Evolutionary conservation across 2,329 filamentous ascomycete species (phyloP), one percentile per base, ranked within the genome.

Genomic region (Passalora sequoiae): DNA sequence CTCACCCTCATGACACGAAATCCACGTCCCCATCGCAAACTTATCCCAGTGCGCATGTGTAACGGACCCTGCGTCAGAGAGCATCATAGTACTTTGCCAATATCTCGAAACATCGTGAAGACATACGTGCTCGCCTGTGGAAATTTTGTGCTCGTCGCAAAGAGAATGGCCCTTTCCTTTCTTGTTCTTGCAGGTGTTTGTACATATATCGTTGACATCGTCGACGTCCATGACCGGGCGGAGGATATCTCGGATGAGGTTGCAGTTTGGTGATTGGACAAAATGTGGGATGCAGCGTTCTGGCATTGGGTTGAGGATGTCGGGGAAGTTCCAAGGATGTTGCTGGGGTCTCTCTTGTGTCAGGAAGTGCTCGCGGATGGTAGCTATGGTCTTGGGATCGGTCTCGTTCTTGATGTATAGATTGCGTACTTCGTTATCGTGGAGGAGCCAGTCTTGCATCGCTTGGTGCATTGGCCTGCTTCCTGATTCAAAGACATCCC

Each of bases 1-100:
- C 22, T 54, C 46, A 15, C 53, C 53, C 39, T 56, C 45, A 17
- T 48, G 32, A 41, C 49, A 52, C 2, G 40, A 40, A 4, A 56
- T 47, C 42, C 49, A 52, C 1, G 51, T 56, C 2, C 41, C 42
- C 4, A 54, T 21, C 6, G 30, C 40, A 13, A 15, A 49, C 7
- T 24, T 31, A 29, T 56, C 49, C 19, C 20, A 35, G 32, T 52
- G 51, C 2, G 33, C 19, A 4, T 15, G 16, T 8, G 51, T 52
- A 7, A 47, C 8, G 3, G 51, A 49, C 4, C 53, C 51, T 6
- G 53, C 41, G 16, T 52, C 51, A 9, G 53, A 36, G 17, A 54
- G 22, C 40, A 56, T 47, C 4, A 50, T 31, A 1, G 46, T 43
- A 8, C 41, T 32, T 9, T 42, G 37, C 44, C 42, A 52, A n/a